phyloP scores from a whole-genome alignment of 352 stramenopile species.

The Globisporangium paddicum region DNA sequence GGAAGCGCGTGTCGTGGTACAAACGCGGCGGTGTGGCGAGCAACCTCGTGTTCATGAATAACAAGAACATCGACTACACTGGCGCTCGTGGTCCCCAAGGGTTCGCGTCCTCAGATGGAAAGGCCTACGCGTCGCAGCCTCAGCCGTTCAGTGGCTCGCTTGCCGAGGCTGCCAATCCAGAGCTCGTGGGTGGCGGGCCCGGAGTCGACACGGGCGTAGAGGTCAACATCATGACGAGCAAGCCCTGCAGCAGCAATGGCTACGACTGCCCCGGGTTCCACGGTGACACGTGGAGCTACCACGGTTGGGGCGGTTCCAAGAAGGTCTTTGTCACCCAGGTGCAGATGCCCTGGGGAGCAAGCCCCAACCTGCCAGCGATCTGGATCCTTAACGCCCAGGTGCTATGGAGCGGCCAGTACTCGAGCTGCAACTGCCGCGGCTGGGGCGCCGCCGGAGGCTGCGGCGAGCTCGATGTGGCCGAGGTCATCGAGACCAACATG shows the following conservation, averaged over 20 bases:
- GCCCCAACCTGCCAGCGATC: slow-evolving; percentile 37
- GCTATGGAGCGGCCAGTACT: slow-evolving; percentile 11
- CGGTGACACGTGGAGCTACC: slow-evolving; percentile 33
- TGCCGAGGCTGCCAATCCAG: slow-evolving; percentile 33
- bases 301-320: slow-evolving; percentile 52
- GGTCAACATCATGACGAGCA: slow-evolving; percentile 59
- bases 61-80: slow-evolving; percentile 68
- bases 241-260: slow-evolving; percentile 22
- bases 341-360: slow-evolving; percentile 33
- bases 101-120: slow-evolving; percentile 41
- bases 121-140: slow-evolving; percentile 14
- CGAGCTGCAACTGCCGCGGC: slow-evolving; percentile 31
- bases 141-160: slow-evolving; percentile 39
- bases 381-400: slow-evolving; percentile 58
- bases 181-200: slow-evolving; percentile 27
- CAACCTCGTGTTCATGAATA: slow-evolving; percentile 78
- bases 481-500: slow-evolving; percentile 18
- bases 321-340: slow-evolving; percentile 72
- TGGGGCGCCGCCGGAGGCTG: slow-evolving; percentile 16
- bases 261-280: slow-evolving; percentile 31
- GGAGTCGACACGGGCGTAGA: slow-evolving; percentile 48
- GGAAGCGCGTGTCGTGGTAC: slow-evolving; percentile 54
- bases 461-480: slow-evolving; percentile 24
- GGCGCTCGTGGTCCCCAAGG: slow-evolving; percentile 41
- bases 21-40: slow-evolving; percentile 21